phyloP scores from a whole-genome alignment of 2,329 filamentous ascomycete species.

The Pseudofabraea citricarpa region DNA sequence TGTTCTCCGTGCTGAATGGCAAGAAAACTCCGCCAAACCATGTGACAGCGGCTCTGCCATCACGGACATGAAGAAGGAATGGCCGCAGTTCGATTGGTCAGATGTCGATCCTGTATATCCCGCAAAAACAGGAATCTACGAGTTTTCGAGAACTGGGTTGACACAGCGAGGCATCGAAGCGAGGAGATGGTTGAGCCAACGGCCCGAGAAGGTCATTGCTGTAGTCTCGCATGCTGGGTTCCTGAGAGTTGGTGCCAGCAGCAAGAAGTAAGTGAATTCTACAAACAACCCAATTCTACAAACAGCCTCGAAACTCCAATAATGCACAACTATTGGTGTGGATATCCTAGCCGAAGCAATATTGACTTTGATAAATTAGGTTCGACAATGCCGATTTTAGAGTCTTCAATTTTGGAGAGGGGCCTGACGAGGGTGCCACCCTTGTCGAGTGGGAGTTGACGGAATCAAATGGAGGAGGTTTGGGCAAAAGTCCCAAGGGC shows the following conservation, averaged over 20 bases:
- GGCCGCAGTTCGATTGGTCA: constrained; percentile 28
- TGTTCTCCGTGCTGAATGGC: constrained; percentile 24
- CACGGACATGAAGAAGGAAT: constrained; percentile 21
- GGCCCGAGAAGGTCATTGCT: constrained; percentile 28
- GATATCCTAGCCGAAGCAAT: too few relatives aligned
- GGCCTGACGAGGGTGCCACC: constrained; percentile 16
- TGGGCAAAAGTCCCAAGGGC: constrained; percentile 24
- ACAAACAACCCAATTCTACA: too few relatives aligned
- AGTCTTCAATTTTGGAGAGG: constrained; percentile 26
- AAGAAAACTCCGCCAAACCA: constrained; percentile 27
- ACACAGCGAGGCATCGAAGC: constrained; percentile 20
- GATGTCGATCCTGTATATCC: constrained; percentile 25
- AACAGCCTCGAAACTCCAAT: too few relatives aligned
- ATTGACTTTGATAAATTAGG: too few relatives aligned
- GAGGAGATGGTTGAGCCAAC: constrained; percentile 21
- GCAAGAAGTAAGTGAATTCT: constrained; percentile 20
- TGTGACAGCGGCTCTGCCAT: constrained; percentile 25
- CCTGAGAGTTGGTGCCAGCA: constrained; percentile 20
- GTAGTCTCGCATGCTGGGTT: constrained; percentile 27
- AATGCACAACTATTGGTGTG: too few relatives aligned
- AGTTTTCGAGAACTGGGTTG: constrained; percentile 18
- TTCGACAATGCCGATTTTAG: constrained; percentile 28
- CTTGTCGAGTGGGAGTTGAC: constrained; percentile 26
- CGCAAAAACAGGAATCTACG: constrained; percentile 24
- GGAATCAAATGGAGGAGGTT: constrained; percentile 23